These are phyloP conservation scores for Wickerhamomyces pijperi DNA, from an alignment of 805 yeast genomes.

Conservation along the genomic window DNA sequence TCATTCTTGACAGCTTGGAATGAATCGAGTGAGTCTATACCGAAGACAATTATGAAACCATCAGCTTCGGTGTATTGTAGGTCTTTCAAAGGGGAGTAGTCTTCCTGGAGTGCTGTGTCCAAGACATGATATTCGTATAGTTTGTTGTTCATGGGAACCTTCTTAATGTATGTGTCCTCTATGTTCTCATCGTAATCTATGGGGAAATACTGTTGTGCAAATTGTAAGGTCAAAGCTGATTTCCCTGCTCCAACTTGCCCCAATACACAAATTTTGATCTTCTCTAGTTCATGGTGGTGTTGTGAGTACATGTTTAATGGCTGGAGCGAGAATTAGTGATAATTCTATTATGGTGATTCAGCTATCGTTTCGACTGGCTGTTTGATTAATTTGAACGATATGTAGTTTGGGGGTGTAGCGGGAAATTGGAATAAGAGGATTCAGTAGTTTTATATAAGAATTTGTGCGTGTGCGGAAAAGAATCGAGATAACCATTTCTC, in stretches of 20 bases:
- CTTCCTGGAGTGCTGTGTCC: conserved; percentile 78
- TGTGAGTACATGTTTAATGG: not conserved
- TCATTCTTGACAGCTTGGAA: conserved; percentile 5
- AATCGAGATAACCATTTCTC: too few relatives aligned
- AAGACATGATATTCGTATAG: conserved; percentile 44
- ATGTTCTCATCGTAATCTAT: conserved; percentile 59
- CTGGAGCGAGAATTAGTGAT: too few relatives aligned
- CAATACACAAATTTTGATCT: conserved; percentile 29
- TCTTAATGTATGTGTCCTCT: conserved; percentile 54
- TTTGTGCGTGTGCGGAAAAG: too few relatives aligned
- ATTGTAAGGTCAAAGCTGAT: conserved; percentile 52
- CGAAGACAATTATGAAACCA: conserved; percentile 12
- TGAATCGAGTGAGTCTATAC: conserved; percentile 7
- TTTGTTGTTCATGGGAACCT: conserved; percentile 41
- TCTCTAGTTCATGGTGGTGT: not conserved
- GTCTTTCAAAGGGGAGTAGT: conserved; percentile 60
- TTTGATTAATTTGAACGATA: too few relatives aligned
- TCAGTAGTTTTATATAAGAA: too few relatives aligned
- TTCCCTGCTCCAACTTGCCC: conserved; percentile 68
- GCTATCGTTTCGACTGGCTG: too few relatives aligned
- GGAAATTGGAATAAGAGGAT: too few relatives aligned
- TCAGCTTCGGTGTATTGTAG: conserved; percentile 17
- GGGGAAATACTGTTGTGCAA: conserved; percentile 51
- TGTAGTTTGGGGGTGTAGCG: too few relatives aligned
- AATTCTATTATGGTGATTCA: too few relatives aligned